Base-by-base conservation (phyloP, 805 yeast species). In the Saturnispora besseyi region DNA sequence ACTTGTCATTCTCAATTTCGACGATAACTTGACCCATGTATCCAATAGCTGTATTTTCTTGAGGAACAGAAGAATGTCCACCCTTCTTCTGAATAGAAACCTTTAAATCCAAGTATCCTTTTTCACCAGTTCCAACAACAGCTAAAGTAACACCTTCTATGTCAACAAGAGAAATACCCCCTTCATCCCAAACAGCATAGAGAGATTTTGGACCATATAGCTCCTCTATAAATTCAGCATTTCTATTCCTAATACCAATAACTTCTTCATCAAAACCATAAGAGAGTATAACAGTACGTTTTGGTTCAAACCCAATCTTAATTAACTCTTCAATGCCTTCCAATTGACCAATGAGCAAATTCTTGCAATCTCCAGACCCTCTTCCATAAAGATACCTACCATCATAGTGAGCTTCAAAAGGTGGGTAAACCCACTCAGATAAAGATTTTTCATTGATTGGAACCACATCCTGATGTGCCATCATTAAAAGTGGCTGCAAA, bases 241-340 rank as follows among this genome's bases (percentile, higher is more conserved):
- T 71, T 24, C 60, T 64, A 32, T 57, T 77, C 13, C 63, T 51
- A 0, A 58, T 45, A 1, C 79, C 79, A 7, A 60, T 58, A 12
- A 72, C 62, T 59, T 75, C 80, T 57, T 75, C 80, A 56, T 75
- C 80, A 49, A 72, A 75, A 1, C 79, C 79, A 56, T 74, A 74
- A 0, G 72, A 73, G n/a, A 73, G 59, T 9, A 75, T 57, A 11
- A 75, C 62, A 0, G 77, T 72, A 57, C 79, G 63, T 48, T 62
- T 55, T 2, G 79, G 79, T 15, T 56, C 46, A 55, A 75, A 75
- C 2, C 63, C 68, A 7, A 53, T 38, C 34, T 64, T 54, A 46
- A 61, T 49, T 50, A 62, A 52, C 42, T 60, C 64, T 46, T 66
- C 57, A 34, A 53, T 68, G 44, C 60, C 66, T 55, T 61, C 71